A percentile compares a stretch with the other conserved stretches of the same genome.
Evolutionary conservation across 2,329 filamentous ascomycete species (phyloP).

Genomic region (Waltergamsia citrina): DNA sequence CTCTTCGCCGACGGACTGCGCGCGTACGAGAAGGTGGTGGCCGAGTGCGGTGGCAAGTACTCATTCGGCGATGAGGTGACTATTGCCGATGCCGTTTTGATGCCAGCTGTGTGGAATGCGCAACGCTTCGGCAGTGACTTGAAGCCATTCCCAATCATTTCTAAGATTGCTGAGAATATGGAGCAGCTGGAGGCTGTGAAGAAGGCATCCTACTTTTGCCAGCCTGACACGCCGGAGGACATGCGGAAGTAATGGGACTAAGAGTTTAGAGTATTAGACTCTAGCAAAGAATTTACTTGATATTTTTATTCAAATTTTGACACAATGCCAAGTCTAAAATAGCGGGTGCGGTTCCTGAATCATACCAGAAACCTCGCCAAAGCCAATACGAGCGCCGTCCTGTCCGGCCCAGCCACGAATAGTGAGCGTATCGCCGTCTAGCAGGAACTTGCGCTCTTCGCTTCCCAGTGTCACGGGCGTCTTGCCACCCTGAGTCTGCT

Average conservation of each 20-base stretch:
- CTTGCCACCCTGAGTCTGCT: slow-evolving; percentile 65
- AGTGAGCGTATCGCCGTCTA: slow-evolving; percentile 63
- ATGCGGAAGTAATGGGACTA: background rate
- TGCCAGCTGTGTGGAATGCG: slow-evolving; percentile 50
- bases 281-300: background rate
- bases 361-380: slow-evolving; percentile 61
- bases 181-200: slow-evolving; percentile 38
- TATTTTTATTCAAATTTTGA: background rate
- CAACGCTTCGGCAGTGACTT: slow-evolving; percentile 45
- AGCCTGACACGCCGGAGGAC: slow-evolving; percentile 36
- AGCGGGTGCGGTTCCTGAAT: slow-evolving; percentile 31
- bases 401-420: slow-evolving; percentile 58
- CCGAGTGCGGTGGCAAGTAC: slow-evolving; percentile 32
- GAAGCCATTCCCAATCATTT: slow-evolving; percentile 33
- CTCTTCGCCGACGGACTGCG: slow-evolving; percentile 41
- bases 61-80: slow-evolving; percentile 46
- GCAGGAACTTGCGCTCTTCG: slow-evolving; percentile 60
- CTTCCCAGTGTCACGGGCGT: slow-evolving; percentile 48
- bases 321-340: slow-evolving; percentile 10
- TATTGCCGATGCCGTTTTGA: slow-evolving; percentile 47
- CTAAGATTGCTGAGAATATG: slow-evolving; percentile 32
- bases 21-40: slow-evolving; percentile 41
- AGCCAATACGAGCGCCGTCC: slow-evolving; percentile 61
- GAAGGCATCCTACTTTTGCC: slow-evolving; percentile 41
- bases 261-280: background rate